A percentile compares a stretch with the other conserved stretches of the same genome.
Conservation (phyloP, 306 rosid genomes). For the Cicer pinnatifidum region DNA sequence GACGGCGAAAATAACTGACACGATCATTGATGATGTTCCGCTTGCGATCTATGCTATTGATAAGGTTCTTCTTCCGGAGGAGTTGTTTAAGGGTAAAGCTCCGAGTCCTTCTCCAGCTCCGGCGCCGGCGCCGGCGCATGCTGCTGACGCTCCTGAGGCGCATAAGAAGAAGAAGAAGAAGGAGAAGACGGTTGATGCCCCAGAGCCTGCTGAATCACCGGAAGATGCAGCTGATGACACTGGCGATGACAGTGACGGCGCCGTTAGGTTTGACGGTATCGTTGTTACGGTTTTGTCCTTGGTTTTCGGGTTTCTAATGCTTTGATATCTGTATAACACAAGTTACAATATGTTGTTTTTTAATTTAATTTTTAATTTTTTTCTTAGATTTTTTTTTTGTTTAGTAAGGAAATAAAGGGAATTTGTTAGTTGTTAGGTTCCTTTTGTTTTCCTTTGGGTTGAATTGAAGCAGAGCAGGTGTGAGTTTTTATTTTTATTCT, state of each 20-base stretch:
- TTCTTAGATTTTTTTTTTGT: slow-evolving; percentile 1
- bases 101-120: slow-evolving; percentile 64
- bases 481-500: slow-evolving; percentile 32
- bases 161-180: slow-evolving; percentile 48
- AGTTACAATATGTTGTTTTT: neutral
- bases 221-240: slow-evolving; percentile 61
- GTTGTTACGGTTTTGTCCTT: slow-evolving; percentile 43
- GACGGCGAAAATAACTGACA: slow-evolving; percentile 71
- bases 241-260: slow-evolving; percentile 54
- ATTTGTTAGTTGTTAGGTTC: neutral
- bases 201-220: slow-evolving; percentile 58
- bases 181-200: slow-evolving; percentile 43
- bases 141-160: slow-evolving; percentile 56
- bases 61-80: slow-evolving; percentile 71
- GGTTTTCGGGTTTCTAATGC: slow-evolving; percentile 43
- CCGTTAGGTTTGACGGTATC: slow-evolving; percentile 45
- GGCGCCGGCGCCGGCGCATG: slow-evolving; percentile 59
- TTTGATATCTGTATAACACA: slow-evolving; percentile 43
- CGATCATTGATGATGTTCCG: slow-evolving; percentile 71
- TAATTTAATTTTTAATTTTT: slow-evolving; percentile 8
- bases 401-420: slow-evolving; percentile 39
- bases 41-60: slow-evolving; percentile 61
- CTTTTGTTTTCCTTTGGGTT: neutral
- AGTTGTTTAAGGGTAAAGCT: slow-evolving; percentile 64
- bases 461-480: neutral